These are phyloP conservation scores for Mortierella claussenii DNA, from an alignment of 192 early-diverging fungal genomes.

Conservation along the genomic window DNA sequence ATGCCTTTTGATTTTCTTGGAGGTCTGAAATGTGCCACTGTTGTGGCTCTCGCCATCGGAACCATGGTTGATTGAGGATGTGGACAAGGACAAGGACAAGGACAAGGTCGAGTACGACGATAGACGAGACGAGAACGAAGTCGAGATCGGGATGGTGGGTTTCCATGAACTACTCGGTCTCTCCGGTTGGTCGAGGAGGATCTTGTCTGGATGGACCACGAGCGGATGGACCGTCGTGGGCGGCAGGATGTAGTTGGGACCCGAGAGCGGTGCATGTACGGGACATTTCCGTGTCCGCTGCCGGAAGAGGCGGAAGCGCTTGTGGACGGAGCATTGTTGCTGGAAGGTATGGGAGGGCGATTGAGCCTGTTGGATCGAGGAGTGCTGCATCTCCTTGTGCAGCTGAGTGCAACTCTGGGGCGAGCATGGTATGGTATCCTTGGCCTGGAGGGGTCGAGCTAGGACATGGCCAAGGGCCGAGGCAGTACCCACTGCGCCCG, in stretches of 20 bases:
- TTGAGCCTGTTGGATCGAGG: conserved; percentile 26
- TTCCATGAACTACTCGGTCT: conserved; percentile 2
- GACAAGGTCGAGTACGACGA: conserved; percentile 32
- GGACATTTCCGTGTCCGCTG: conserved; percentile 40
- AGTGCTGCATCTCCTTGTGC: conserved; percentile 19
- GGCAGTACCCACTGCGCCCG: conserved; percentile 39
- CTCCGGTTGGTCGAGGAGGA: conserved; percentile 21
- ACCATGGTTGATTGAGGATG: conserved; percentile 14
- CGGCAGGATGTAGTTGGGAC: conserved; percentile 32
- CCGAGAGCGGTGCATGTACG: conserved; percentile 16
- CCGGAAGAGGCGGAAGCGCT: conserved; percentile 44
- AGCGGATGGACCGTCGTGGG: conserved; percentile 40
- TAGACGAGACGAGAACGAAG: conserved; percentile 28
- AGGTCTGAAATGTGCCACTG: conserved; percentile 1
- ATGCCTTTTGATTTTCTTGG: conserved; percentile 20
- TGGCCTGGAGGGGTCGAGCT: conserved; percentile 37
- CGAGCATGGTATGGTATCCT: conserved; percentile 38
- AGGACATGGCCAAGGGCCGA: conserved; percentile 43
- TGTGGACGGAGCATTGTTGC: conserved; percentile 41
- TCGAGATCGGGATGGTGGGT: conserved; percentile 9
- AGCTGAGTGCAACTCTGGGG: conserved; percentile 20
- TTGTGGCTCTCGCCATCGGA: conserved; percentile 32
- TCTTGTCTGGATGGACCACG: conserved; percentile 43
- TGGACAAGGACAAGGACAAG: conserved; percentile 14
- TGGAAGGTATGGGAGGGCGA: conserved; percentile 47